phyloP scores from a whole-genome alignment of 169 alveolate genomes.

The Theileria sp. region DNA sequence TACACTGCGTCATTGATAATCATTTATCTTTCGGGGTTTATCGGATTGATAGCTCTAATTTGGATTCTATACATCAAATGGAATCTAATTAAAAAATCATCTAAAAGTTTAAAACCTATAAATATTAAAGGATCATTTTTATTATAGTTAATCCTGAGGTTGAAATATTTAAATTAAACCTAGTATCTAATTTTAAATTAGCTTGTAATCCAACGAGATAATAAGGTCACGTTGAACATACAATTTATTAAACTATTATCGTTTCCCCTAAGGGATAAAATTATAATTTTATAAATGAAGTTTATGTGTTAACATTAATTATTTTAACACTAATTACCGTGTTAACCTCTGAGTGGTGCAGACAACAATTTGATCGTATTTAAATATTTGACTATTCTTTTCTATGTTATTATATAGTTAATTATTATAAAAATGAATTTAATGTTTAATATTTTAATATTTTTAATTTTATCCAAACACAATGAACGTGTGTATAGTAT shows the following conservation, averaged over 20 bases:
- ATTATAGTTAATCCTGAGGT: background rate
- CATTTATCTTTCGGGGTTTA: constrained; percentile 5
- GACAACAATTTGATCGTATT: background rate
- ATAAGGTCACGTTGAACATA: background rate
- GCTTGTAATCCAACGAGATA: background rate
- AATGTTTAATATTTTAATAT: background rate
- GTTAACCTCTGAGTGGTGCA: background rate
- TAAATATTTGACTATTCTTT: too few relatives aligned
- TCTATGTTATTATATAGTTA: too few relatives aligned
- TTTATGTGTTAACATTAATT: too few relatives aligned
- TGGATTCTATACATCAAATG: constrained; percentile 1
- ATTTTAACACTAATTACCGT: background rate
- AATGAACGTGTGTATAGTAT: background rate
- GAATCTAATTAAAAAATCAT: background rate
- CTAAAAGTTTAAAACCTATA: background rate
- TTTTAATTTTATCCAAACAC: background rate
- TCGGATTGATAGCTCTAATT: background rate
- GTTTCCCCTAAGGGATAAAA: background rate
- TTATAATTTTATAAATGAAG: background rate
- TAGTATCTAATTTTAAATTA: background rate
- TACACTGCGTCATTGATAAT: constrained; percentile 6
- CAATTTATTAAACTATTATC: too few relatives aligned
- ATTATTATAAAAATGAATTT: background rate
- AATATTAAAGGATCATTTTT: too few relatives aligned
- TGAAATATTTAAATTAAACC: background rate